Conservation (phyloP, 768 basidiomycete genomes). For the Suillus alpinus region DNA sequence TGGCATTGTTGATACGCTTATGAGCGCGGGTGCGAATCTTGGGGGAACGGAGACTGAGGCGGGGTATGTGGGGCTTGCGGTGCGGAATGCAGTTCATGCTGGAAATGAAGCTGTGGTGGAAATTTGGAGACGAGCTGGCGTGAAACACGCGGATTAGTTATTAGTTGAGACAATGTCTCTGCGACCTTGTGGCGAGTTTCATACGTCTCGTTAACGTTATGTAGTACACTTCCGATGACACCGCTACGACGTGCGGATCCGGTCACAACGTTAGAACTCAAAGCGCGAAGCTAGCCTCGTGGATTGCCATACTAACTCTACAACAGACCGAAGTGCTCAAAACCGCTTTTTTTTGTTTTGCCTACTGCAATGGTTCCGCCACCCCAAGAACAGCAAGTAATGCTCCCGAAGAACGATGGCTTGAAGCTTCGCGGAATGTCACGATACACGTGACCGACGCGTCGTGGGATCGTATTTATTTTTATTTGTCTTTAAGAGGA, state of each 20-base stretch:
- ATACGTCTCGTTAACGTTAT: neutral
- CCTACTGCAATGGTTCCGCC: neutral
- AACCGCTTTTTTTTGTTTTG: too few relatives aligned
- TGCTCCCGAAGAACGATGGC: neutral
- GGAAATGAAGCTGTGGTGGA: conserved; percentile 44
- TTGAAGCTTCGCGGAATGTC: neutral
- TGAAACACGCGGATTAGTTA: conserved; percentile 2
- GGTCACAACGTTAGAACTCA: too few relatives aligned
- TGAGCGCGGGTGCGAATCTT: conserved; percentile 72
- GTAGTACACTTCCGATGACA: neutral
- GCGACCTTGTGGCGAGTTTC: neutral
- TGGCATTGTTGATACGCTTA: conserved; percentile 57
- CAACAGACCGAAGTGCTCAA: neutral
- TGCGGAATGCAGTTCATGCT: conserved; percentile 33
- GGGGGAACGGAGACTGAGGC: conserved; percentile 62
- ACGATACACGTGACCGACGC: conserved; percentile 4
- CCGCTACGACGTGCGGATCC: neutral
- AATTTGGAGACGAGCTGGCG: conserved; percentile 59
- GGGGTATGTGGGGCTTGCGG: conserved; percentile 52
- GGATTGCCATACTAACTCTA: neutral
- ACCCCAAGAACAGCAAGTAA: too few relatives aligned
- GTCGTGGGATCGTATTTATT: conserved; percentile 1
- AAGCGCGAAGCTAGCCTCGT: neutral
- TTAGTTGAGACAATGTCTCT: neutral
- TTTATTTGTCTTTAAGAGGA: neutral